Conservation (phyloP, 2,329 filamentous ascomycete species). For the Arthrobotrys iridis region DNA sequence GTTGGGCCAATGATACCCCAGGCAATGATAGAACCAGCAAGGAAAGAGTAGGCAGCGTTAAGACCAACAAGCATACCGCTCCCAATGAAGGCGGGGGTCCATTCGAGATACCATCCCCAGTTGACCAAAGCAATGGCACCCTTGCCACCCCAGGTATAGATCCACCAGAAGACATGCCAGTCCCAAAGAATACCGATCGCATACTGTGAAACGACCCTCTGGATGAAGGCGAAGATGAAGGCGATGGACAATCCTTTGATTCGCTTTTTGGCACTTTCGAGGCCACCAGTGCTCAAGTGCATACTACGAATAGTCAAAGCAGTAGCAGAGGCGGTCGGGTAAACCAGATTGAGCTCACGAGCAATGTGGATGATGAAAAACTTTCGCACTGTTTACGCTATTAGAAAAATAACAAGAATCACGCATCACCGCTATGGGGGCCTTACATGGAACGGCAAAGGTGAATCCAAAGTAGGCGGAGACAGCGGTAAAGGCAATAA, state of each 20-base stretch:
- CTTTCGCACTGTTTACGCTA: conserved; percentile 65
- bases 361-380: conserved; percentile 76
- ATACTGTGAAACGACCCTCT: conserved; percentile 70
- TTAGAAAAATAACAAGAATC: conserved; percentile 22
- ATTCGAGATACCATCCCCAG: conserved; percentile 72
- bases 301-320: conserved; percentile 72
- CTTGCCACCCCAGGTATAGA: conserved; percentile 68
- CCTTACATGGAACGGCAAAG: conserved; percentile 68
- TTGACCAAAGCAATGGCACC: conserved; percentile 67
- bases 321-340: conserved; percentile 70
- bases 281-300: conserved; percentile 65
- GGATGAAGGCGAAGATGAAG: conserved; percentile 66
- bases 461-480: conserved; percentile 73
- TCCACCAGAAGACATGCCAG: conserved; percentile 66
- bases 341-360: conserved; percentile 70
- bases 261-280: conserved; percentile 67
- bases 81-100: conserved; percentile 71
- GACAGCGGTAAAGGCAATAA: conserved; percentile 71
- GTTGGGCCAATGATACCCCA: conserved; percentile 66
- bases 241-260: conserved; percentile 68
- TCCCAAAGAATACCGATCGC: conserved; percentile 71
- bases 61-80: conserved; percentile 70
- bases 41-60: conserved; percentile 70
- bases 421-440: conserved; percentile 50
- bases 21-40: conserved; percentile 67